Evolutionary conservation across 169 alveolate species (phyloP).

Genomic region (Pseudocohnilembus persalinus): DNA sequence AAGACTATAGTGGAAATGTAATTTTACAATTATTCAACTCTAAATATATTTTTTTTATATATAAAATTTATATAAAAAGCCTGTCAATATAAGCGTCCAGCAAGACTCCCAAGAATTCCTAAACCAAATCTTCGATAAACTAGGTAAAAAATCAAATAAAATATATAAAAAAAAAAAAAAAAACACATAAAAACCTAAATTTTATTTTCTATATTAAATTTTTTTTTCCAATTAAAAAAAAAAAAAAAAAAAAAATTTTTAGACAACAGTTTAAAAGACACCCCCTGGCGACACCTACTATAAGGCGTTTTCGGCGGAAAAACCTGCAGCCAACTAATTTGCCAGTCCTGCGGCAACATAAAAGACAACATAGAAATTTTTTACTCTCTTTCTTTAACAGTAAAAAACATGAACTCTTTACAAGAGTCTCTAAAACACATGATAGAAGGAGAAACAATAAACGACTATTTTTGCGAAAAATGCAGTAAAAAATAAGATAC

Average conservation of each 20-base stretch:
- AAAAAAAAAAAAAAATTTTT: too few relatives aligned
- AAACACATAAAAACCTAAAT: too few relatives aligned
- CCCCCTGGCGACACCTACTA: constrained; percentile 54
- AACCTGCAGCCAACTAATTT: constrained; percentile 67
- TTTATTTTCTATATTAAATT: too few relatives aligned
- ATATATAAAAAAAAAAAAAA: too few relatives aligned
- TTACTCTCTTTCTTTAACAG: neutral
- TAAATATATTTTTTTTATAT: too few relatives aligned
- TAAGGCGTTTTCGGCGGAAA: constrained; percentile 73
- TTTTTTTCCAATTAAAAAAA: too few relatives aligned
- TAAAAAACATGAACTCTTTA: constrained; percentile 62
- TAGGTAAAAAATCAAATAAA: too few relatives aligned
- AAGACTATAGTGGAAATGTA: neutral
- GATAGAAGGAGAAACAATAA: constrained; percentile 80
- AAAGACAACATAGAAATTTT: neutral
- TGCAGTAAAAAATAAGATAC: constrained; percentile 70
- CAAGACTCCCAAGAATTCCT: constrained; percentile 86
- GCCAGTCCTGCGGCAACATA: constrained; percentile 48
- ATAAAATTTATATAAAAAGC: neutral
- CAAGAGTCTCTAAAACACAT: constrained; percentile 77
- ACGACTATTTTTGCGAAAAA: constrained; percentile 85
- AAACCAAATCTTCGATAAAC: constrained; percentile 66
- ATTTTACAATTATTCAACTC: too few relatives aligned
- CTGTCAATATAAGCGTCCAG: constrained; percentile 65
- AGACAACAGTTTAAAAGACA: constrained; percentile 68